These are phyloP conservation scores for Penicillium sp. DNA, from an alignment of 2,329 filamentous ascomycete genomes.

Conservation along the genomic window DNA sequence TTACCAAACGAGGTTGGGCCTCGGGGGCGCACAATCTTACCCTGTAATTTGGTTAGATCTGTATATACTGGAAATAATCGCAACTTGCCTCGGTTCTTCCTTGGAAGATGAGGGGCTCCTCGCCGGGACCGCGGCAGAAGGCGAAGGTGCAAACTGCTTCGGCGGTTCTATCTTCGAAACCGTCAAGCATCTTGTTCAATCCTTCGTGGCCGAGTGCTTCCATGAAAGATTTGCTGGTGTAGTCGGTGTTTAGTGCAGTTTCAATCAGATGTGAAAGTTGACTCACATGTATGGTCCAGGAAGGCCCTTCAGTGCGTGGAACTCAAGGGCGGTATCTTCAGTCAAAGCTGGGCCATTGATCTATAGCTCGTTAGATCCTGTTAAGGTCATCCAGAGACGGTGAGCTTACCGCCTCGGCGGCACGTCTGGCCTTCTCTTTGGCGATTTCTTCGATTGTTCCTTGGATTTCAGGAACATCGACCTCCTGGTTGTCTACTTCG, in stretches of 20 bases:
- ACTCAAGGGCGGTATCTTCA: slow-evolving; percentile 94
- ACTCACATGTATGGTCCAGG: slow-evolving; percentile 93
- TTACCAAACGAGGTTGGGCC: slow-evolving; percentile 81
- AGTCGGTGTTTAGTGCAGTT: not conserved
- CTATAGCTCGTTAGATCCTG: slow-evolving; percentile 47
- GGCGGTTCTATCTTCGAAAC: slow-evolving; percentile 86
- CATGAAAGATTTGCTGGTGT: slow-evolving; percentile 87
- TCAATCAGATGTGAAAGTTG: slow-evolving; percentile 5
- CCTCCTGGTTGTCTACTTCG: slow-evolving; percentile 69
- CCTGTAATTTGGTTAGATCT: slow-evolving; percentile 43
- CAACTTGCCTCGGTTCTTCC: slow-evolving; percentile 73
- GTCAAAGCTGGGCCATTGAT: slow-evolving; percentile 85
- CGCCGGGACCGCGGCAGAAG: slow-evolving; percentile 81
- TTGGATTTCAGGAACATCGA: slow-evolving; percentile 89
- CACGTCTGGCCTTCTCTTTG: slow-evolving; percentile 78
- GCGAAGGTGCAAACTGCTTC: slow-evolving; percentile 96
- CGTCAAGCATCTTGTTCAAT: slow-evolving; percentile 85
- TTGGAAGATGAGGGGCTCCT: slow-evolving; percentile 86
- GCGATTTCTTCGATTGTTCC: slow-evolving; percentile 92
- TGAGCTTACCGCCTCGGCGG: slow-evolving; percentile 69
- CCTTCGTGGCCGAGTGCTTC: slow-evolving; percentile 77
- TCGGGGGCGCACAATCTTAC: slow-evolving; percentile 81
- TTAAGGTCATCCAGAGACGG: not conserved
- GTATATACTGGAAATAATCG: not conserved
- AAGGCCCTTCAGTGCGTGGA: slow-evolving; percentile 84